Percentiles rank a stretch among this genome's conserved stretches.
Conservation (phyloP, 306 rosid genomes). For the Prunus campanulata region DNA sequence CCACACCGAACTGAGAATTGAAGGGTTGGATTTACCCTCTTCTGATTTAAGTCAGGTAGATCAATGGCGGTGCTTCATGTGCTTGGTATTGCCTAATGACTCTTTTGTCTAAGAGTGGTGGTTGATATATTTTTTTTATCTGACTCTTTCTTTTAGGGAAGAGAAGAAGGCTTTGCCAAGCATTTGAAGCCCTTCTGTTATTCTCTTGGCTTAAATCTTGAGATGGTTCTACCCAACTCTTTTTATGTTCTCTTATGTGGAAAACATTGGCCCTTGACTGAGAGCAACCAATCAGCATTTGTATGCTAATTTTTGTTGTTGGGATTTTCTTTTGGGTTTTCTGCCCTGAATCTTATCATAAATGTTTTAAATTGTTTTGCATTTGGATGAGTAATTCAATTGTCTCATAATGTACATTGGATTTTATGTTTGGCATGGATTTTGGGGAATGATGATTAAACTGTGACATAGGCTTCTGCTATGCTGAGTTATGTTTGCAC, state of each 20-base stretch:
- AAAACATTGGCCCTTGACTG: constrained; percentile 53
- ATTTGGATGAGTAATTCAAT: neutral
- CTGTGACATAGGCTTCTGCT: constrained; percentile 3
- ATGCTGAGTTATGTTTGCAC: constrained; percentile 7
- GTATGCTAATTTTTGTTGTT: neutral
- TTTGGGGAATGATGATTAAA: constrained; percentile 5
- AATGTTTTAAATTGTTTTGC: neutral
- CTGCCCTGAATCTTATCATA: too few species aligned
- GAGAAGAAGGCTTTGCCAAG: constrained; percentile 42
- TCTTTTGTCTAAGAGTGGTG: constrained; percentile 33
- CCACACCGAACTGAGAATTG: constrained; percentile 56
- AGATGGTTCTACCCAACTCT: neutral
- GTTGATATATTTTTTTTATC: neutral
- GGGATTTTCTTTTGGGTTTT: too few species aligned
- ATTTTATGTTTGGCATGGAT: neutral
- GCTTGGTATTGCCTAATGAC: constrained; percentile 38
- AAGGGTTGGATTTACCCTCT: constrained; percentile 10
- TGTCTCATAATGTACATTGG: neutral
- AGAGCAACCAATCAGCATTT: constrained; percentile 32
- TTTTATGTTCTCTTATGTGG: constrained; percentile 44
- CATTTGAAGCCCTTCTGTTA: constrained; percentile 5
- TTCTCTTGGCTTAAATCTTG: constrained; percentile 11
- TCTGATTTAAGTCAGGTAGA: neutral
- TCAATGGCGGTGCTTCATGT: constrained; percentile 13
- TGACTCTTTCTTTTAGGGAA: constrained; percentile 34